Evolutionary conservation across 352 stramenopile species (phyloP), one percentile per base, ranked within the genome.

Genomic region (Phytophthora crassamura): DNA sequence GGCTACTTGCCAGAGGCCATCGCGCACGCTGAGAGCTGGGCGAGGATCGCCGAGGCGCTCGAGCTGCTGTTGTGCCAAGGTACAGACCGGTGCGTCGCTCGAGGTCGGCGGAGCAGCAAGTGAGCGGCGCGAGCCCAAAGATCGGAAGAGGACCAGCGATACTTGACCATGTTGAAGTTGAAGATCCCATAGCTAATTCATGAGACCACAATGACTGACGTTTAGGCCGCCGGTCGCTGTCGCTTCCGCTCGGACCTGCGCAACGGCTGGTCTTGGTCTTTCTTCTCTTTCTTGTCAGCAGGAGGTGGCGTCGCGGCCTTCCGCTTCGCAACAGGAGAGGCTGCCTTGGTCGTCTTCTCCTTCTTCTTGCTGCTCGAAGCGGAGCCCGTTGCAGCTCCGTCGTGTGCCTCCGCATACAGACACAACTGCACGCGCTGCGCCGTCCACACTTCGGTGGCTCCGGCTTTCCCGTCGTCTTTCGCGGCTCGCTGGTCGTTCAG

Each of bases 1-100:
- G 83, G 83, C 11, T 90, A 92, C 59, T 58, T 92, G n/a, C 86
- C 83, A 7, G 83, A 92, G n/a, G 72, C 83, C 12, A 91, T 94
- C 51, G 70, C 82, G 1, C 80, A 91, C 56, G 68, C 77, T 14
- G 74, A 89, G 20, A 80, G 63, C 59, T 94, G 83, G 83, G 40
- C 72, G 15, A 68, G 70, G 32, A 87, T 92, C 47, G 73, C 84
- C 8, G 74, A 89, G 15, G 82, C 82, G 6, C 63, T 92, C 8
- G 77, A 88, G 32, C 46, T 77, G 42, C 74, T 94, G 34, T 60
- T 88, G 45, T 69, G 51, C 41, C 46, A 75, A 36, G 49, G 60
- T 47, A 59, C 59, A 5, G 48, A 67, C 54, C 66, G 53, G 16
- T 63, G 59, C 30, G 18, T 50, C 56, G 36, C 45, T 56, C 41